phyloP scores from a whole-genome alignment of 1,139 yeast genomes.

The Spathaspora sp. region DNA sequence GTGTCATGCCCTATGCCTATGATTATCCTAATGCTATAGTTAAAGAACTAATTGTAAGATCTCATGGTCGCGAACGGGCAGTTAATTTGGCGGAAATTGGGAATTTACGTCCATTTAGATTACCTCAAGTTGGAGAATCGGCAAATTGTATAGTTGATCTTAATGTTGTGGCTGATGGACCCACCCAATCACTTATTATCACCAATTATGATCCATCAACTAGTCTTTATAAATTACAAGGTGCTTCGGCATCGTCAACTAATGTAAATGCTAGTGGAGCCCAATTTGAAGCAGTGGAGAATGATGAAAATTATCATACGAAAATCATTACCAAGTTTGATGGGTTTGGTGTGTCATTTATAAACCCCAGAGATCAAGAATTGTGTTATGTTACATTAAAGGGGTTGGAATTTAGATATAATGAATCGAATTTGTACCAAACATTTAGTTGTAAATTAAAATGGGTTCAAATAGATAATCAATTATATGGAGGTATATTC shows the following conservation, averaged over 20 bases:
- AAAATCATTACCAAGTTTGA: conserved; percentile 67
- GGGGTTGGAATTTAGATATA: conserved; percentile 79
- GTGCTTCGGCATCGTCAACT: conserved; percentile 27
- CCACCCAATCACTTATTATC: conserved; percentile 83
- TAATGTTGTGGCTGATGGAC: conserved; percentile 95
- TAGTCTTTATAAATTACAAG: conserved; percentile 65
- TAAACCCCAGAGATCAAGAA: conserved; percentile 72
- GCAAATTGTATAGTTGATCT: conserved; percentile 67
- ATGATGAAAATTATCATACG: conserved; percentile 66
- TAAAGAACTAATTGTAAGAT: conserved; percentile 74
- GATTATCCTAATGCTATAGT: conserved; percentile 91
- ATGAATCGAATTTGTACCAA: conserved; percentile 83
- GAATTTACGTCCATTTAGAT: conserved; percentile 78
- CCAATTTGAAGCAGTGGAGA: conserved; percentile 65
- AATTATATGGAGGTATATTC: conserved; percentile 81
- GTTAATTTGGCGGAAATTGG: conserved; percentile 93
- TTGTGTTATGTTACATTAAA: conserved; percentile 76
- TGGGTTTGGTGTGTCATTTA: conserved; percentile 86
- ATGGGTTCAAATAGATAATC: conserved; percentile 95
- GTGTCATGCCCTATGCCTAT: conserved; percentile 99
- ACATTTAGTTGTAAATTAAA: conserved; percentile 77
- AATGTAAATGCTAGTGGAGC: conserved; percentile 25
- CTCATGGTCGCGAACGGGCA: conserved; percentile 73
- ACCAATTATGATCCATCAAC: conserved; percentile 77
- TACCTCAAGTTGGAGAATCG: conserved; percentile 50